phyloP scores from a whole-genome alignment of 768 basidiomycete genomes.

The Leccinellum rugosiceps region DNA sequence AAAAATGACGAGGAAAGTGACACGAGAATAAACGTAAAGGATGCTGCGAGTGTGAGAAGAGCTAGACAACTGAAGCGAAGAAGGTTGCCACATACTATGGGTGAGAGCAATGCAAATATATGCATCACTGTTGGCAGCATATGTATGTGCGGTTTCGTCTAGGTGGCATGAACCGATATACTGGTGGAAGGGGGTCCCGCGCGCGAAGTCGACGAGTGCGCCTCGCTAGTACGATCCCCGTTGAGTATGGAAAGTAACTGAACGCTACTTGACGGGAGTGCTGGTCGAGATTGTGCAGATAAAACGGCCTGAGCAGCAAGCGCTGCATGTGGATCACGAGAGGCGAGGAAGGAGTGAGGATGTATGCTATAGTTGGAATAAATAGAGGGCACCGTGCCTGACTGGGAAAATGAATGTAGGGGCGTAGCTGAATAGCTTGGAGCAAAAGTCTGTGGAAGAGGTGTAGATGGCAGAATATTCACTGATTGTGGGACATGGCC shows the following conservation, averaged over 20 bases:
- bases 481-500: conserved; percentile 2
- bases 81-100: conserved; percentile 4
- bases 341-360: conserved; percentile 6
- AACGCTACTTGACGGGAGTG: conserved; percentile 22
- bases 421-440: conserved; percentile 19
- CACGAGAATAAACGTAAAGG: conserved; percentile 14
- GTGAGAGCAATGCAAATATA: conserved; percentile 18
- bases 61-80: background rate
- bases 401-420: conserved; percentile 10
- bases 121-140: conserved; percentile 10
- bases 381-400: conserved; percentile 7
- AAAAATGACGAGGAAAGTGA: conserved; percentile 14
- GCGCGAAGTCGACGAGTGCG: conserved; percentile 8
- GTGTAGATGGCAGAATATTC: conserved; percentile 4
- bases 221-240: conserved; percentile 17
- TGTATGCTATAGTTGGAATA: conserved; percentile 14
- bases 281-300: conserved; percentile 14
- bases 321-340: conserved; percentile 14
- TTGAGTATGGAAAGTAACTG: conserved; percentile 38
- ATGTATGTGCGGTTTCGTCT: conserved; percentile 12
- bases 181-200: conserved; percentile 6
- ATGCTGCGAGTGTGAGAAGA: background rate
- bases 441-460: conserved; percentile 16
- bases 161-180: conserved; percentile 22
- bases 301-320: conserved; percentile 10